Conservation (phyloP, 306 rosid species). For the barrel medic (Medicago truncatula) region MtrunA17r5.0-ANR NC_053043.1:40096001-40096500, state of each 20-base stretch:
- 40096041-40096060: neutral
- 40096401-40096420: slow-evolving; percentile 8
- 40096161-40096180: slow-evolving; percentile 10
- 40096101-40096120: neutral
- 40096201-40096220: neutral
- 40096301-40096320: neutral
- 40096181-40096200: slow-evolving; percentile 17
- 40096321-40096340: neutral
- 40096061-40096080: neutral
- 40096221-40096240: neutral
- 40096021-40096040: neutral
- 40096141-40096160: neutral
- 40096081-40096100: neutral
- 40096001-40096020: neutral
- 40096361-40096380: slow-evolving; percentile 7
- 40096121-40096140: slow-evolving; percentile 1
- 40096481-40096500: slow-evolving; percentile 18
- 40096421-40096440: slow-evolving; percentile 1
- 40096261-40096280: neutral
- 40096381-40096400: neutral
- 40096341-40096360: neutral
- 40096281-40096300: neutral
- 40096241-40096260: neutral
- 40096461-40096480: slow-evolving; percentile 23
- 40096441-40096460: neutral